Base-by-base conservation (phyloP, 2,329 filamentous ascomycete genomes). In the Didymellaceae sp. region DNA sequence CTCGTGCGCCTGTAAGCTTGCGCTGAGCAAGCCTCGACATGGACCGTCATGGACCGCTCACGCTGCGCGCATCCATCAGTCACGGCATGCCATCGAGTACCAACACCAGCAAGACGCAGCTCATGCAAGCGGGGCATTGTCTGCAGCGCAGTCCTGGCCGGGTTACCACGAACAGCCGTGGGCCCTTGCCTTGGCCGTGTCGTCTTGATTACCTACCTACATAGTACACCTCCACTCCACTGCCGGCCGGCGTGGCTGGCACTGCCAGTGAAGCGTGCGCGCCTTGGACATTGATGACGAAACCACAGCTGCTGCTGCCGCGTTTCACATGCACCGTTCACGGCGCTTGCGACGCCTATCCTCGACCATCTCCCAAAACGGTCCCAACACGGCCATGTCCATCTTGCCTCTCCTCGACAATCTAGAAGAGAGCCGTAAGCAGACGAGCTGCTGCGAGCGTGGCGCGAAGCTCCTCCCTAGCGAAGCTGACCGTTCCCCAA, bases 241-340 rank as follows among this genome's bases (percentile, higher is more conserved):
- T 33, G 33, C 28, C 13, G 24, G 22, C 28, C 22, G 41, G 30
- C 45, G 51, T 42, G 41, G 45, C 49, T 20, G 45, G 32, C 18
- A 42, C 49, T 20, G 45, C 26, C 18, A 32, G 10, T n/a, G 44
- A 50, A 41, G 61, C 57, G 54, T 54, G 52, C 55, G 52, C 45
- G 45, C 50, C 45, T 34, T 51, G 46, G 46, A n/a, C 48, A 38
- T 33, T 48, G 54, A 47, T 44, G 44, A 57, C 54, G 43, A 47
- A 51, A 48, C 43, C 42, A 48, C 54, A 44, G 24, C 57, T 58
- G 52, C 58, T 59, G 61, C 63, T 52, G 57, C 57, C 42, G 54
- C 53, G 65, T 68, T 66, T 70, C 68, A 69, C 67, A 63, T 67
- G 62, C 53, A 47, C 57, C 28, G 30, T 18, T 14, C 43, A 31